Percentiles rank a stretch among this genome's conserved stretches.
phyloP scores from a whole-genome alignment of 1,284 basidiomycete species.

The Ustilago trichophora region DNA sequence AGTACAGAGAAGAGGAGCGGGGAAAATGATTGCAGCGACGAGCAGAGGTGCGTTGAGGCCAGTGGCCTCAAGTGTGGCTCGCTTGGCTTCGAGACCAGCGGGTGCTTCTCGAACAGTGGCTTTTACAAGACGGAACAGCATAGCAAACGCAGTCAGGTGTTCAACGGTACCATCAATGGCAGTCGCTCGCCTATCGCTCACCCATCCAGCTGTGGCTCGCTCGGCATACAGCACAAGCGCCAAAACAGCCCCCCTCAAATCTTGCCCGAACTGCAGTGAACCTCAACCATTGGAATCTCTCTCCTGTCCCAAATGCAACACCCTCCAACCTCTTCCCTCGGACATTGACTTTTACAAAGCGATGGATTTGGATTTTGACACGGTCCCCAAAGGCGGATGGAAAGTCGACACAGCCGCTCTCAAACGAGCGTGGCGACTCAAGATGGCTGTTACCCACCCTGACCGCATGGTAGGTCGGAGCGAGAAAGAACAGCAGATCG shows the following conservation, averaged over 20 bases:
- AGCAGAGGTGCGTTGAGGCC: not conserved
- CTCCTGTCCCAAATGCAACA: slow-evolving; percentile 44
- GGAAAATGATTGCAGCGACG: not conserved
- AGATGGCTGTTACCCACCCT: slow-evolving; percentile 60
- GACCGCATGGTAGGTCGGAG: slow-evolving; percentile 57
- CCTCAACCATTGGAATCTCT: slow-evolving; percentile 42
- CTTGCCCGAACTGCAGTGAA: slow-evolving; percentile 37
- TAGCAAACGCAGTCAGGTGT: not conserved
- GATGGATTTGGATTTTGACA: slow-evolving; percentile 47
- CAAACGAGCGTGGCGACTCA: slow-evolving; percentile 57
- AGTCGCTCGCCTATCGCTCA: not conserved
- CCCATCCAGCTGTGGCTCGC: not conserved
- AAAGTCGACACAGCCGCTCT: slow-evolving; percentile 45
- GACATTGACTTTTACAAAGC: slow-evolving; percentile 55
- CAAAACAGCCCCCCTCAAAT: slow-evolving; percentile 20
- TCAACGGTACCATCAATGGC: not conserved
- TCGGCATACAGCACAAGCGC: slow-evolving; percentile 6
- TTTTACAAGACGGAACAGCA: not conserved
- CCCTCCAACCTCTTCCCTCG: slow-evolving; percentile 52
- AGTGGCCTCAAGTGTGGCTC: not conserved
- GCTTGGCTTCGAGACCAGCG: not conserved
- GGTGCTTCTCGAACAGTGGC: not conserved
- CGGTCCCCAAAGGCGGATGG: slow-evolving; percentile 53
- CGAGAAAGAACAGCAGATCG: slow-evolving; percentile 58
- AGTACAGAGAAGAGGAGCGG: no score